A percentile compares a stretch with the other conserved stretches of the same genome.
phyloP scores from a whole-genome alignment of 2,329 filamentous ascomycete genomes.

The Fusarium scirpi region DNA sequence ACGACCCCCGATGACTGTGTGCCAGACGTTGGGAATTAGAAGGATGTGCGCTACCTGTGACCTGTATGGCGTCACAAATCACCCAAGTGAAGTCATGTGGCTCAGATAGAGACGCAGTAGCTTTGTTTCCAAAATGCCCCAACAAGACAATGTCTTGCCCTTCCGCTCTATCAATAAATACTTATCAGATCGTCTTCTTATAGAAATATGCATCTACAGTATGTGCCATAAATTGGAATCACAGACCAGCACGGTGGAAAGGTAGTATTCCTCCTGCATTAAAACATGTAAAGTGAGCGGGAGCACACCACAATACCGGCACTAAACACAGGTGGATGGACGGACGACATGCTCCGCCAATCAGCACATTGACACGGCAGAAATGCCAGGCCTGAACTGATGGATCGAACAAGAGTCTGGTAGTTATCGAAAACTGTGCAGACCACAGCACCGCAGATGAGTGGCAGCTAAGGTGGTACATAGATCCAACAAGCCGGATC shows the following conservation, averaged over 20 bases:
- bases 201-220: neutral
- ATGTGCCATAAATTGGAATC: neutral
- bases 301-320: constrained; percentile 1
- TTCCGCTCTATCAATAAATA: constrained; percentile 4
- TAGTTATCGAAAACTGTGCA: neutral
- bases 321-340: constrained; percentile 4
- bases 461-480: neutral
- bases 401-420: constrained; percentile 1
- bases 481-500: neutral
- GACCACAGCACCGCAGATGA: neutral
- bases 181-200: neutral
- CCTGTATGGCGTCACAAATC: constrained; percentile 47
- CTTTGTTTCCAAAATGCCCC: constrained; percentile 26
- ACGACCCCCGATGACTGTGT: constrained; percentile 26
- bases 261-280: constrained; percentile 29
- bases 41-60: constrained; percentile 41
- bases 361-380: neutral
- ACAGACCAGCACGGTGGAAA: neutral
- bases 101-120: constrained; percentile 18
- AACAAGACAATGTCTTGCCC: constrained; percentile 31
- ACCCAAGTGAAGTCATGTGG: constrained; percentile 47
- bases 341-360: constrained; percentile 16
- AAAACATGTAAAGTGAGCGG: constrained; percentile 8
- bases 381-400: constrained; percentile 4
- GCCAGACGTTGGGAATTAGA: constrained; percentile 16